These are phyloP conservation scores for Casuarina glauca DNA, from an alignment of 306 rosid species.

Conservation along the genomic window DNA sequence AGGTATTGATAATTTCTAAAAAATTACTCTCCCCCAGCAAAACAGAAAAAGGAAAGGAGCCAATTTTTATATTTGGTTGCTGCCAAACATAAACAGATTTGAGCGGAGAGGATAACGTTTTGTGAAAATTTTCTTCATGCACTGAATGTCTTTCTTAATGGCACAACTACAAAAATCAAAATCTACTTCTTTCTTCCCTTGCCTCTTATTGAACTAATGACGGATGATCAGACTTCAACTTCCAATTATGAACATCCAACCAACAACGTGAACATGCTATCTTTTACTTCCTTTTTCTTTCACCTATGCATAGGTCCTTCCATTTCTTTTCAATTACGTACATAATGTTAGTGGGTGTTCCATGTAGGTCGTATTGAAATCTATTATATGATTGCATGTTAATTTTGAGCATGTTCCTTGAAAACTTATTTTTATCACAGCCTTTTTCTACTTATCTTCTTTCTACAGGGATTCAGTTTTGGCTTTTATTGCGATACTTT, in stretches of 20 bases:
- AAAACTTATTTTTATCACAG: conserved; percentile 16
- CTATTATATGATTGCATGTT: neutral
- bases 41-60: too few species aligned
- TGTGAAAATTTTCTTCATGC: neutral
- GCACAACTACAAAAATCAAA: neutral
- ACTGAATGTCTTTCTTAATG: neutral
- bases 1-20: neutral
- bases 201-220: neutral
- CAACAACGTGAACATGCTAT: neutral
- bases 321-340: neutral
- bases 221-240: neutral
- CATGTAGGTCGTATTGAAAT: neutral
- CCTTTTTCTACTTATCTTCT: neutral
- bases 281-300: neutral
- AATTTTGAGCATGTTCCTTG: neutral
- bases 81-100: neutral
- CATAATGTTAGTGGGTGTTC: neutral
- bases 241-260: neutral
- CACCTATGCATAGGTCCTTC: neutral
- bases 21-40: too few species aligned
- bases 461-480: neutral
- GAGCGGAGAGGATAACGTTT: neutral
- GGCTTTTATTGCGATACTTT: neutral
- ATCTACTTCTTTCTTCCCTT: neutral
- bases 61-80: neutral